A percentile compares a stretch with the other conserved stretches of the same genome.
phyloP scores from a whole-genome alignment of 495 filamentous ascomycete genomes.

The Daldinia concentrica region DNA sequence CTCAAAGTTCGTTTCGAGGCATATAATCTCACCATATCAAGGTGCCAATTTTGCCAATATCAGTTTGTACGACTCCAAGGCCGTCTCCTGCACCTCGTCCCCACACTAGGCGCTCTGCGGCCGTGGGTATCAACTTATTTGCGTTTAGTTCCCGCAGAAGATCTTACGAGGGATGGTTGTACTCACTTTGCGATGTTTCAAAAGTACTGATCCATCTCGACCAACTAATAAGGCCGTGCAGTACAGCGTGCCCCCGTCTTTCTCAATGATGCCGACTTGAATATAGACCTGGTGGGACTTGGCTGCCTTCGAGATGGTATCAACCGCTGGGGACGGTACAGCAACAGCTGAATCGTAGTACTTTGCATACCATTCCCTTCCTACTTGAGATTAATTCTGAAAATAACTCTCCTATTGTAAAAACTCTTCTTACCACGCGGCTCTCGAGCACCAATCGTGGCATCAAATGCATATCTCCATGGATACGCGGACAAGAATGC shows the following conservation, averaged over 20 bases:
- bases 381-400: slow-evolving; percentile 34
- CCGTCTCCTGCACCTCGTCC: slow-evolving; percentile 53
- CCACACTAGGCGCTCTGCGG: slow-evolving; percentile 54
- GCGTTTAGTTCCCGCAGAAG: slow-evolving; percentile 17
- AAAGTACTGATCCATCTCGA: slow-evolving; percentile 48
- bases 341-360: slow-evolving; percentile 52
- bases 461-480: slow-evolving; percentile 56
- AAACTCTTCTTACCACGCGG: slow-evolving; percentile 46
- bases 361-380: slow-evolving; percentile 54
- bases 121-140: slow-evolving; percentile 52
- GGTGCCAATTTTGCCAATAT: slow-evolving; percentile 54
- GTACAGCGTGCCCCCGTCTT: slow-evolving; percentile 54
- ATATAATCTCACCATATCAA: slow-evolving; percentile 50
- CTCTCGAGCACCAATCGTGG: slow-evolving; percentile 54
- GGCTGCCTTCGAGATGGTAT: slow-evolving; percentile 47
- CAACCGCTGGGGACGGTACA: slow-evolving; percentile 49
- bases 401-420: slow-evolving; percentile 1
- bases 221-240: slow-evolving; percentile 52
- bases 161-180: not conserved
- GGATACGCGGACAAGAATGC: slow-evolving; percentile 55
- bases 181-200: slow-evolving; percentile 53
- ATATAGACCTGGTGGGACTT: slow-evolving; percentile 48
- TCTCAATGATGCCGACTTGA: slow-evolving; percentile 55
- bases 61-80: slow-evolving; percentile 52
- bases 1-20: not conserved